These are phyloP conservation scores for Dryadomyces quercus-mongolicae DNA, from an alignment of 2,329 filamentous ascomycete species.

Conservation along the genomic window DNA sequence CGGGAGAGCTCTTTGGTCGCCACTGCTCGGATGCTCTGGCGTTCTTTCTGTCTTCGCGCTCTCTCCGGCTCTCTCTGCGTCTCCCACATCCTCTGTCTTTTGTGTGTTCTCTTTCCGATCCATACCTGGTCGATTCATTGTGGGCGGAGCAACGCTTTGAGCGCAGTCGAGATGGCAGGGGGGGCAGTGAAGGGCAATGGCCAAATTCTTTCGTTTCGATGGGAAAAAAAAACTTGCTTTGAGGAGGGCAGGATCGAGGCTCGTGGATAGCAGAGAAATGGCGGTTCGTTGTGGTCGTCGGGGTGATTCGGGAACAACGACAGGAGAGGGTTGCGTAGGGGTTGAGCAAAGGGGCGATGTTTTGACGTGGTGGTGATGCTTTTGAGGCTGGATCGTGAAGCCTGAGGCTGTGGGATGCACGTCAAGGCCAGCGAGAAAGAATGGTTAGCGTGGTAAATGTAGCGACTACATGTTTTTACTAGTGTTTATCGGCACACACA, in stretches of 20 bases:
- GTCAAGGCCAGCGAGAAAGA: neutral
- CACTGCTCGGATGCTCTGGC: neutral
- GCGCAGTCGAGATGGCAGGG: neutral
- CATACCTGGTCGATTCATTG: constrained; percentile 52
- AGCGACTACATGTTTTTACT: neutral
- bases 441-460: neutral
- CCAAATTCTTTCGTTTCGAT: neutral
- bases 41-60: neutral
- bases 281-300: neutral
- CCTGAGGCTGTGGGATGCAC: neutral
- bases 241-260: neutral
- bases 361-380: neutral
- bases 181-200: neutral
- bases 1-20: too few species aligned
- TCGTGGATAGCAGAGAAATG: neutral
- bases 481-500: neutral
- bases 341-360: neutral
- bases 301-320: neutral
- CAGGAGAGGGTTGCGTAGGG: neutral
- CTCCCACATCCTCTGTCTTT: neutral
- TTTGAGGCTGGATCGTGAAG: neutral
- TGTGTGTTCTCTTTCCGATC: neutral
- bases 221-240: neutral
- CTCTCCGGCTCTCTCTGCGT: neutral
- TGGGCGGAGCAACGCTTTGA: constrained; percentile 15